Evolutionary conservation across 805 yeast species (phyloP).

Genomic region (Candida ulmi): DNA sequence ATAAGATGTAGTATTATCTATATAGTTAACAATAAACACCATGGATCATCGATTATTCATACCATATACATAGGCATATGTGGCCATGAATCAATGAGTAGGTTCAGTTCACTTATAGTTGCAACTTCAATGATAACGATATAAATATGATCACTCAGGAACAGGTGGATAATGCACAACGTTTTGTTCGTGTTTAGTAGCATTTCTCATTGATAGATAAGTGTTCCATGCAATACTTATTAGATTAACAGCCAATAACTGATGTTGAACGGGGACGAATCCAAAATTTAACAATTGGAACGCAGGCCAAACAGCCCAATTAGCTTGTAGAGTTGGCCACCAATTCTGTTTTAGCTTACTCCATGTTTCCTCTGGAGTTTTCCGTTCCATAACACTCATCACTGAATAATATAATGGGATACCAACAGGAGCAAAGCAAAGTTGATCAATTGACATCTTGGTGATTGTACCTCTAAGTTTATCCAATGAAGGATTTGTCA

Average conservation of each 20-base stretch:
- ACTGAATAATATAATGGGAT: constrained; percentile 66
- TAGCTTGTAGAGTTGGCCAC: constrained; percentile 63
- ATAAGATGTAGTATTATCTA: too few species aligned
- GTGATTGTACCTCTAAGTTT: constrained; percentile 30
- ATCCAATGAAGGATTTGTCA: constrained; percentile 13
- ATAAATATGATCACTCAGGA: constrained; percentile 28
- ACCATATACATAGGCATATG: too few species aligned
- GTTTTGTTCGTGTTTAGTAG: constrained; percentile 20
- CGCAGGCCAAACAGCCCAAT: constrained; percentile 89
- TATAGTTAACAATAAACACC: too few species aligned
- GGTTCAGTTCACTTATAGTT: too few species aligned
- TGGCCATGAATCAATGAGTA: too few species aligned
- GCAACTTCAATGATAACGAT: too few species aligned
- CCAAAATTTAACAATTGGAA: constrained; percentile 78
- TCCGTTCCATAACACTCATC: constrained; percentile 63
- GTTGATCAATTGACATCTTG: constrained; percentile 67
- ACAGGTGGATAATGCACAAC: constrained; percentile 35
- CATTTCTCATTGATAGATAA: constrained; percentile 59
- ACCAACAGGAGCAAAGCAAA: constrained; percentile 70
- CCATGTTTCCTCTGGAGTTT: constrained; percentile 33
- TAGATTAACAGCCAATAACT: constrained; percentile 63
- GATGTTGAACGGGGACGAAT: constrained; percentile 63
- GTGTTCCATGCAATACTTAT: constrained; percentile 83
- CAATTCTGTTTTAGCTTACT: constrained; percentile 44
- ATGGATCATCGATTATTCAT: too few species aligned